These are phyloP conservation scores for Pseudocercospora fuligena DNA, from an alignment of 2,329 filamentous ascomycete genomes.

Conservation along the genomic window DNA sequence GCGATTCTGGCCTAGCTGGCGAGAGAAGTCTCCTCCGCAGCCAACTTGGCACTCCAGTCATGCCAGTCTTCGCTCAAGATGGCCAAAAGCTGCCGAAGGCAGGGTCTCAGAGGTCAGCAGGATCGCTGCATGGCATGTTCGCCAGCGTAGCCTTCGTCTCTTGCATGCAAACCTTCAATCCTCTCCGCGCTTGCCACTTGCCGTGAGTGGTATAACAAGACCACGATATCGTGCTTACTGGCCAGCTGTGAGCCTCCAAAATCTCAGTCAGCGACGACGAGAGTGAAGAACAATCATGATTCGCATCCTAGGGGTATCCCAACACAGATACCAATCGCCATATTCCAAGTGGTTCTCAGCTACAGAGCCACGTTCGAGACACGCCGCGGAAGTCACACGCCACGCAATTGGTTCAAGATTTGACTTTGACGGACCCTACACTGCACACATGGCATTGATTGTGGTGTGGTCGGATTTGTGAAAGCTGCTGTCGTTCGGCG, in stretches of 20 bases:
- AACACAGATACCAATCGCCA: background rate
- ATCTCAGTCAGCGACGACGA: background rate
- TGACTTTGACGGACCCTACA: background rate
- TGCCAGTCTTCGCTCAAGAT: too few species aligned
- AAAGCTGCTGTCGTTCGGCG: background rate
- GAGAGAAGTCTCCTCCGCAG: background rate
- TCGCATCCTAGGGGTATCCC: background rate
- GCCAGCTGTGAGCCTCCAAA: background rate
- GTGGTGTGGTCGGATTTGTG: background rate
- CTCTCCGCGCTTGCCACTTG: background rate
- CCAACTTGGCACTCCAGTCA: background rate
- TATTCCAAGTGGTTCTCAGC: background rate
- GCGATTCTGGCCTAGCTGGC: background rate
- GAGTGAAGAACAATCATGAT: background rate
- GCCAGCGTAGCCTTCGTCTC: background rate
- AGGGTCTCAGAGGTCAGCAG: background rate
- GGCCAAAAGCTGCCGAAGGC: background rate
- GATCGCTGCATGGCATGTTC: background rate
- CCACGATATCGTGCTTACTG: background rate
- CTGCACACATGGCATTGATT: background rate
- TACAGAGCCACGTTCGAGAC: background rate
- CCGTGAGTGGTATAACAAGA: background rate
- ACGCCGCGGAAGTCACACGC: background rate
- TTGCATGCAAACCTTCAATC: background rate
- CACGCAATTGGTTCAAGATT: background rate